Evolutionary conservation across 345 rosid species (phyloP).

Genomic region (Gossypium rotundifolium): DNA sequence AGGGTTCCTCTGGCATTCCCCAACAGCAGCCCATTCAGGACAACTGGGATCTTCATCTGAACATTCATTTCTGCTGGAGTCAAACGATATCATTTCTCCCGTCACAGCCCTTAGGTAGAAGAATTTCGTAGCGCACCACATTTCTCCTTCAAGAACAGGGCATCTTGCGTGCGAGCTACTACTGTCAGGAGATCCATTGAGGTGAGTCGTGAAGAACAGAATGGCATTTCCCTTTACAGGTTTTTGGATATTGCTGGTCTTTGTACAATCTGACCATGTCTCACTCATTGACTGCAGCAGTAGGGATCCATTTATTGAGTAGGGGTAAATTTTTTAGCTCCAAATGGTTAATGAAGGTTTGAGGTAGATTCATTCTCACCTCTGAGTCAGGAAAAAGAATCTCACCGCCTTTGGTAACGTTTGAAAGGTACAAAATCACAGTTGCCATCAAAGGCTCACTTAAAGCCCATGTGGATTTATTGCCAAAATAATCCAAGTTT

Average conservation of each 20-base stretch:
- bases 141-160: constrained; percentile 65
- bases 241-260: constrained; percentile 35
- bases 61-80: constrained; percentile 40
- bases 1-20: constrained; percentile 82
- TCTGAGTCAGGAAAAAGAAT: constrained; percentile 61
- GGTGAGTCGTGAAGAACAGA: constrained; percentile 60
- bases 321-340: background rate
- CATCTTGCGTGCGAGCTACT: constrained; percentile 71
- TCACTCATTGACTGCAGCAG: constrained; percentile 35
- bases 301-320: background rate
- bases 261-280: constrained; percentile 56
- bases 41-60: constrained; percentile 73
- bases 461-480: constrained; percentile 24
- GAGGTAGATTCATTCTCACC: constrained; percentile 37
- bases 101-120: constrained; percentile 36
- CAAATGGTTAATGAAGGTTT: background rate
- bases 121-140: constrained; percentile 66
- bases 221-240: constrained; percentile 77
- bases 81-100: constrained; percentile 11
- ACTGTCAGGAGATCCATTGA: constrained; percentile 46
- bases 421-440: constrained; percentile 68
- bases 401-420: constrained; percentile 63
- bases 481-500: constrained; percentile 47
- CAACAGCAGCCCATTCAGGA: constrained; percentile 63
- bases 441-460: constrained; percentile 57